Evolutionary conservation across 2,329 filamentous ascomycete genomes (phyloP).

Genomic region (Aspergillus ochraceus): DNA sequence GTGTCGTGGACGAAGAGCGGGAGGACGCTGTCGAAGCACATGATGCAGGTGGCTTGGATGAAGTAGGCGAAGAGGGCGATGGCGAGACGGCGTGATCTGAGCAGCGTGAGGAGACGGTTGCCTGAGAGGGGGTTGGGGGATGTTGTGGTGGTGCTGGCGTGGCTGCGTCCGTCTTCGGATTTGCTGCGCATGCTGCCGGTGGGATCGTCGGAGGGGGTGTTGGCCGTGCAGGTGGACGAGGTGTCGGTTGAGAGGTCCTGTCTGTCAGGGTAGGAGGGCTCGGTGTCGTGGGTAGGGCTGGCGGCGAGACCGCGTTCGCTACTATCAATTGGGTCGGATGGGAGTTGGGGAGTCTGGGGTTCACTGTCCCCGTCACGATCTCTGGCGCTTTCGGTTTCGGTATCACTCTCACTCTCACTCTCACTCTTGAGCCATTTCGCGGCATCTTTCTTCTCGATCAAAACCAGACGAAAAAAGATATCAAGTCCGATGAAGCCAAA

Average conservation of each 20-base stretch:
- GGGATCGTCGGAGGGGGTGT: neutral
- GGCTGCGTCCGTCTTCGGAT: neutral
- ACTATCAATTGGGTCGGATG: neutral
- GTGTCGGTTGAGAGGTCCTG: neutral
- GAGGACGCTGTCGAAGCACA: constrained; percentile 57
- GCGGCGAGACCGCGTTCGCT: neutral
- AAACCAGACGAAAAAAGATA: constrained; percentile 52
- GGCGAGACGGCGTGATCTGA: constrained; percentile 58
- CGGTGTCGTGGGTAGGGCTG: neutral
- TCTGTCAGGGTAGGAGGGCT: neutral
- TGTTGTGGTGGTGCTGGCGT: neutral
- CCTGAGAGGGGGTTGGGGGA: neutral
- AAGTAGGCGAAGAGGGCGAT: constrained; percentile 57
- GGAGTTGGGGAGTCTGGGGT: neutral
- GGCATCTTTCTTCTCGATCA: constrained; percentile 48
- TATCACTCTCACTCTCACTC: neutral
- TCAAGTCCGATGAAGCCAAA: constrained; percentile 51
- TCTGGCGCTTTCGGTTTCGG: neutral
- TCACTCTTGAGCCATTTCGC: neutral
- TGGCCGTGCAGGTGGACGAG: neutral
- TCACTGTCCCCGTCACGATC: neutral
- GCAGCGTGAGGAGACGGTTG: constrained; percentile 34
- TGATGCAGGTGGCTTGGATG: constrained; percentile 50
- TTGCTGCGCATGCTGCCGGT: neutral
- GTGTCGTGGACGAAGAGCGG: constrained; percentile 53